These are phyloP conservation scores for Zygotorulaspora danielsina DNA, from an alignment of 805 yeast species.

Conservation along the genomic window DNA sequence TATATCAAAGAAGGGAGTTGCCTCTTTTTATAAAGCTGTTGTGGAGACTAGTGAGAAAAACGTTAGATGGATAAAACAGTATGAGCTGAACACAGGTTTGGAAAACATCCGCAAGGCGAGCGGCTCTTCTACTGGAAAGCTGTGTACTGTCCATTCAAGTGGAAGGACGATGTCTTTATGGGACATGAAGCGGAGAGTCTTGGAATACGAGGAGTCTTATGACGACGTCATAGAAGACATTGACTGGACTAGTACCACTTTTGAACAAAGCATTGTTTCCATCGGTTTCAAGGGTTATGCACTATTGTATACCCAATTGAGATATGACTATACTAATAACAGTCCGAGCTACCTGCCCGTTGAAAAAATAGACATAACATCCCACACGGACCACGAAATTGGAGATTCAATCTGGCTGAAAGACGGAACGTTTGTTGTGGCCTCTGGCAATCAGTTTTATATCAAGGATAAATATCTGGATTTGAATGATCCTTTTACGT, in stretches of 20 bases:
- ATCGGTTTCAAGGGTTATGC: constrained; percentile 69
- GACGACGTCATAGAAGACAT: constrained; percentile 54
- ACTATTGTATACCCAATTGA: constrained; percentile 68
- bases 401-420: constrained; percentile 89
- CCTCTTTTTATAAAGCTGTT: constrained; percentile 45
- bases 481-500: constrained; percentile 47
- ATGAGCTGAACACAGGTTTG: constrained; percentile 53
- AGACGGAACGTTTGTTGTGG: constrained; percentile 74
- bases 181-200: constrained; percentile 64
- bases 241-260: constrained; percentile 79
- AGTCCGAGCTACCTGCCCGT: constrained; percentile 75
- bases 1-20: constrained; percentile 49
- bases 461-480: constrained; percentile 70
- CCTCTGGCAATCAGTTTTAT: constrained; percentile 85
- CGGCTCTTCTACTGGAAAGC: constrained; percentile 71
- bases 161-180: constrained; percentile 62
- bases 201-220: constrained; percentile 54
- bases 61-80: constrained; percentile 52
- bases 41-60: constrained; percentile 22
- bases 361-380: constrained; percentile 64
- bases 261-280: constrained; percentile 67
- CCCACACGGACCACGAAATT: constrained; percentile 71
- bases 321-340: constrained; percentile 83
- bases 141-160: constrained; percentile 64
- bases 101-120: constrained; percentile 49